These are phyloP conservation scores for Amphibolis antarctica DNA, from an alignment of 106 monocot species.

Conservation along the genomic window DNA sequence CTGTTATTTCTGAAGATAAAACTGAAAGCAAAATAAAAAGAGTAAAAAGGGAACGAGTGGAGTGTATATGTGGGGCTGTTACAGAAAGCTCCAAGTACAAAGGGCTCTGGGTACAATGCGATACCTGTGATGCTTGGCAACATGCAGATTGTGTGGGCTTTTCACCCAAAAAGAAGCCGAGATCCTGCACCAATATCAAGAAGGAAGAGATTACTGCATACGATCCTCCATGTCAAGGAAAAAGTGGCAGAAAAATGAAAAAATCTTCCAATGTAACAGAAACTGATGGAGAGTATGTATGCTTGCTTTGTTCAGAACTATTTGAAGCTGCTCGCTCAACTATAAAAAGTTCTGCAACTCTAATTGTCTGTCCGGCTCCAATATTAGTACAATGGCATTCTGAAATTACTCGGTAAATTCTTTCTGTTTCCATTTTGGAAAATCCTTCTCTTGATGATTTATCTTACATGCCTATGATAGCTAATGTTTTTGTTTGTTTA, in stretches of 20 bases:
- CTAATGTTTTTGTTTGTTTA: no score
- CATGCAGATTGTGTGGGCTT: slow-evolving; percentile 93
- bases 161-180: slow-evolving; percentile 34
- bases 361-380: slow-evolving; percentile 85
- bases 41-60: slow-evolving; percentile 78
- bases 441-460: no score
- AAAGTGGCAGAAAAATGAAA: slow-evolving; percentile 16
- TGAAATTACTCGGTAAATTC: slow-evolving; percentile 72
- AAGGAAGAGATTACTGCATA: slow-evolving; percentile 8
- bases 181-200: slow-evolving; percentile 10
- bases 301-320: slow-evolving; percentile 65
- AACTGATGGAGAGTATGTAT: slow-evolving; percentile 44
- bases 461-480: no score
- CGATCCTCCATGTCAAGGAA: slow-evolving; percentile 12
- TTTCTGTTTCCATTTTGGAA: neutral
- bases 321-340: slow-evolving; percentile 46
- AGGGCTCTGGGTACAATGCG: slow-evolving; percentile 98
- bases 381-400: slow-evolving; percentile 91
- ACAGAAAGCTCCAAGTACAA: slow-evolving; percentile 54
- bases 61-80: slow-evolving; percentile 90
- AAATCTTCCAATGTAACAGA: slow-evolving; percentile 30
- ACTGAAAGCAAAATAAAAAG: slow-evolving; percentile 35
- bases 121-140: slow-evolving; percentile 97
- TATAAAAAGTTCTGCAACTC: slow-evolving; percentile 50
- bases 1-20: slow-evolving; percentile 19